Evolutionary conservation across 2,329 filamentous ascomycete species (phyloP), one percentile per base, ranked within the genome.

Genomic region (Paraphoma chrysanthemicola): DNA sequence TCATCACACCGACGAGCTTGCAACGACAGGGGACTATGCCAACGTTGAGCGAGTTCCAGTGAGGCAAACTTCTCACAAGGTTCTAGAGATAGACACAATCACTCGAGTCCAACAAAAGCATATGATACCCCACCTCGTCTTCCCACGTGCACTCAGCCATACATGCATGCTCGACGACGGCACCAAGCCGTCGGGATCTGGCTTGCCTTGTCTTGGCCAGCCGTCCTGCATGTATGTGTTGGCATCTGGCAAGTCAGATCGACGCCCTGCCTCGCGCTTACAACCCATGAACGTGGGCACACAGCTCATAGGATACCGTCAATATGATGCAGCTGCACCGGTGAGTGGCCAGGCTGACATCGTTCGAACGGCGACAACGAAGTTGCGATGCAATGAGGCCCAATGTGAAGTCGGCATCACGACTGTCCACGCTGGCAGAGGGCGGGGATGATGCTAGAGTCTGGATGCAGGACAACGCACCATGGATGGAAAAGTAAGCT

Each of bases 241-340:
- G 74, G 71, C 73, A 58, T 64, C 58, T 48, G 44, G 50, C 49
- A 58, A 54, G 56, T 60, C 48, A 58, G 67, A 73, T 68, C 60
- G 63, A 59, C 66, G 60, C 59, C 62, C 57, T 59, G 36, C 46
- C 63, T 58, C 63, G 54, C 63, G 60, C n/a, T 45, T 39, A 47
- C 56, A 54, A 67, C 60, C 74, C 75, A 63, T 59, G 60, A 66
- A 59, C 49, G 59, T 67, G 74, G 74, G 60, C 68, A 63, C 33
- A 61, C 55, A 60, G 62, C 64, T 74, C 60, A 77, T 76, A 76
- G 74, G 74, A 54, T 76, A 77, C 73, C 74, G 48, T 36, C 44
- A 38, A 36, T 47, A 54, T 56, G 59, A 58, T 47, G 18, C 50
- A 49, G 57, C 56, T 56, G 56, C 56, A 54, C 52, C 53, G 59